Conservation (phyloP, 352 stramenopile species). For the Globisporangium radiosum region DNA sequence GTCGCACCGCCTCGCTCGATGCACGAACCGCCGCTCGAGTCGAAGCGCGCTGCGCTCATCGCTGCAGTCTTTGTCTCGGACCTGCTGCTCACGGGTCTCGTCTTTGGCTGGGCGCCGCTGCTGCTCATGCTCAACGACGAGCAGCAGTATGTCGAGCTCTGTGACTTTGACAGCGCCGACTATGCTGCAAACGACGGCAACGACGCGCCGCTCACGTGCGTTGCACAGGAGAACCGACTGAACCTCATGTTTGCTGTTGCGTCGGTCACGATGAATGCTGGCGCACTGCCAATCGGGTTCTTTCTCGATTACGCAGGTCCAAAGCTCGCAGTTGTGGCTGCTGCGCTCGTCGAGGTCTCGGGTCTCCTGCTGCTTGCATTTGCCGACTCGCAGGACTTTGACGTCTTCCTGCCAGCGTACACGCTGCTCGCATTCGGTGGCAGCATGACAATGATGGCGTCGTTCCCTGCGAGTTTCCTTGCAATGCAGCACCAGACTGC, state of each 20-base stretch:
- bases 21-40: constrained; percentile 16
- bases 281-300: constrained; percentile 67
- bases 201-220: constrained; percentile 24
- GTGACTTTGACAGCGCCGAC: constrained; percentile 20
- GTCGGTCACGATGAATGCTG: constrained; percentile 73
- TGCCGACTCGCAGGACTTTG: constrained; percentile 65
- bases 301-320: constrained; percentile 70
- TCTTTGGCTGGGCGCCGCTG: constrained; percentile 85
- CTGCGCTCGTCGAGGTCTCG: constrained; percentile 58
- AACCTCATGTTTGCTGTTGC: constrained; percentile 85
- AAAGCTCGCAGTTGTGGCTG: constrained; percentile 38
- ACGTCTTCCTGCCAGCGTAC: constrained; percentile 72
- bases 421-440: constrained; percentile 61
- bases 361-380: constrained; percentile 66
- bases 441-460: constrained; percentile 79
- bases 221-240: constrained; percentile 77
- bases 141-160: constrained; percentile 76
- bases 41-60: constrained; percentile 57
- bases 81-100: constrained; percentile 76
- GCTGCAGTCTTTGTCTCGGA: constrained; percentile 64
- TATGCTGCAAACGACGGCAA: constrained; percentile 8
- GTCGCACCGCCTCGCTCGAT: not conserved
- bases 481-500: constrained; percentile 67
- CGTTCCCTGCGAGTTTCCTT: constrained; percentile 68
- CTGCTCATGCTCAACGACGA: constrained; percentile 80